Conservation (phyloP, 106 monocot genomes). For the Dactylorhiza incarnata region DNA sequence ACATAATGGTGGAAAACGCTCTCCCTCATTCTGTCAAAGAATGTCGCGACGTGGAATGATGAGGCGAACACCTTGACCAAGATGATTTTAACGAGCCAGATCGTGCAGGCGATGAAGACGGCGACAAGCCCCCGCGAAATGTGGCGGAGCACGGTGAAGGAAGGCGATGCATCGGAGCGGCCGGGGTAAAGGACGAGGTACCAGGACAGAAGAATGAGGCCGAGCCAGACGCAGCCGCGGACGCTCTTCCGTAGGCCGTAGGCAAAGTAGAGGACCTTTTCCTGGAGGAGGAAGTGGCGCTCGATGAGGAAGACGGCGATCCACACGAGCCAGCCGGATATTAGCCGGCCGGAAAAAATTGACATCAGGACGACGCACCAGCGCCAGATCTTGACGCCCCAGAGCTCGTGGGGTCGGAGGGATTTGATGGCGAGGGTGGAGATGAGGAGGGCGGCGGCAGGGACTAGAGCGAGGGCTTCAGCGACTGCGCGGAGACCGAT, state of each 20-base stretch:
- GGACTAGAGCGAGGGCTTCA: neutral
- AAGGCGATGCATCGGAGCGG: neutral
- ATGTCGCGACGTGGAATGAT: constrained; percentile 9
- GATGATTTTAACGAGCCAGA: constrained; percentile 13
- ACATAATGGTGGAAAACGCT: constrained; percentile 18
- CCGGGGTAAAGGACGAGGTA: constrained; percentile 3
- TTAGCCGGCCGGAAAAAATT: constrained; percentile 42
- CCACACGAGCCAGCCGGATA: constrained; percentile 44
- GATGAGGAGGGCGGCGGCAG: constrained; percentile 9
- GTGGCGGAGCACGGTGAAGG: neutral
- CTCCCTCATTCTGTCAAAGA: constrained; percentile 20
- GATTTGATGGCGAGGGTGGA: constrained; percentile 13
- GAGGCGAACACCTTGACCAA: constrained; percentile 13
- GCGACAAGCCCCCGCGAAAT: neutral
- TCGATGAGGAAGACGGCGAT: constrained; percentile 34
- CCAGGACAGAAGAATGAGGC: constrained; percentile 14
- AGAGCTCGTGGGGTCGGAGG: constrained; percentile 6
- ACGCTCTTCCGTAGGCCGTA: constrained; percentile 13
- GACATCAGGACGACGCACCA: constrained; percentile 43
- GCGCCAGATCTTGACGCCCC: constrained; percentile 38
- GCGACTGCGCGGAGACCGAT: neutral
- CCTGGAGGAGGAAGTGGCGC: constrained; percentile 2
- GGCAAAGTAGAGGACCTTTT: constrained; percentile 17
- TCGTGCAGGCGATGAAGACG: constrained; percentile 12
- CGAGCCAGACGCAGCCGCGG: constrained; percentile 14